Base-by-base conservation (phyloP, 2,329 filamentous ascomycete genomes). In the Tolypocladium capitatum region DNA sequence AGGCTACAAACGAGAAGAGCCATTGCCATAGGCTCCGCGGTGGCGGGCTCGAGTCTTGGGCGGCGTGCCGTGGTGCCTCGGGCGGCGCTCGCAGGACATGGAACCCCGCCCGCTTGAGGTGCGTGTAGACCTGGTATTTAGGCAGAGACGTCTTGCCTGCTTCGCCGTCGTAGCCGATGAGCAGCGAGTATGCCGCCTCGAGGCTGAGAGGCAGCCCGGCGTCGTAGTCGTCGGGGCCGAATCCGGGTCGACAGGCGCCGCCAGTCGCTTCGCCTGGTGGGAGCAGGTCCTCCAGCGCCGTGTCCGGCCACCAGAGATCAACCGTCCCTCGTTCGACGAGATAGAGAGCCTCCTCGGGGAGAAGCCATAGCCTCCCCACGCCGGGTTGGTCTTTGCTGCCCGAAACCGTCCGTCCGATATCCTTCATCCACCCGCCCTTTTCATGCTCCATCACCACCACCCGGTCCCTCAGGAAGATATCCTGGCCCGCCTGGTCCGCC, bases 281-380 rank as follows among this genome's bases (percentile, higher is more conserved):
- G 41, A 77, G 64, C 2, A 76, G 59, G 33, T 74, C 71, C 38
- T 69, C 70, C 11, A 81, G 64, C n/a, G 67, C 60, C 48, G 65
- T 64, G 41, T 68, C 66, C 2, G 87, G 87, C 86, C 87, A 96
- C 72, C 89, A 83, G 36, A 96, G 75, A 63, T 97, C 88, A 58
- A 97, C 59, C 43, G 79, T 89, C 0, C 91, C 92, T 57, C 92
- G 73, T 69, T 98, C 92, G 9, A 97, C 73, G 52, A 96, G 65
- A 59, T 89, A 96, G 46, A 98, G 72, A 6, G 89, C 86, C 65
- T 98, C 92, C 61, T 98, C 92, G 0, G 91, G 91, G 35, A 95
- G 64, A 45, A 98, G 62, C 90, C 90, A 96, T 36, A 90, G 68
- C 52, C 76, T 80, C 30, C 81, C 76, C 51, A 73, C 74, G 3